Conservation (phyloP, 2,329 filamentous ascomycete genomes). For the Macrophomina pseudophaseolina region DNA sequence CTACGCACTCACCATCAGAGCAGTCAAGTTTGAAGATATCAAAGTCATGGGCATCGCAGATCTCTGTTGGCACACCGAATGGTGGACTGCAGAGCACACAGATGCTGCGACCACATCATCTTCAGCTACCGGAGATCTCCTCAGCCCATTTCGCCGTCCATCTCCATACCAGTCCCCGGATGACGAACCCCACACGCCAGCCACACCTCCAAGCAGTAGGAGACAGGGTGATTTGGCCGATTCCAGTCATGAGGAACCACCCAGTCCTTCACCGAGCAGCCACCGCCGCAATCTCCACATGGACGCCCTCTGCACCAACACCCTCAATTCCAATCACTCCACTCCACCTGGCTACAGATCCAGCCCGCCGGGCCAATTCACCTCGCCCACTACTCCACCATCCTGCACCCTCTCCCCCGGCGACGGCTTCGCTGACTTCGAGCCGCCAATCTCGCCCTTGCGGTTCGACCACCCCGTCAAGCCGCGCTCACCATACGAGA, state of each 20-base stretch:
- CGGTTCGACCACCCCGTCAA: too few relatives aligned
- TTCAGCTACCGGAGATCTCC: neutral
- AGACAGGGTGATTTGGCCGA: too few relatives aligned
- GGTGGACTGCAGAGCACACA: neutral
- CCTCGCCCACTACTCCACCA: neutral
- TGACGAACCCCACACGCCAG: neutral
- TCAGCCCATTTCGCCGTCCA: neutral
- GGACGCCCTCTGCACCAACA: neutral
- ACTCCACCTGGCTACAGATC: too few relatives aligned
- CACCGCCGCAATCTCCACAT: neutral
- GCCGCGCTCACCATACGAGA: neutral
- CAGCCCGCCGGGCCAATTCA: neutral
- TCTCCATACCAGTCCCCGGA: neutral
- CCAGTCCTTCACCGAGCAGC: neutral
- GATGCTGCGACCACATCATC: neutral
- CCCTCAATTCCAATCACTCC: neutral
- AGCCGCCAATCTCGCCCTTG: too few relatives aligned
- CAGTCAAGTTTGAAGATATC: neutral
- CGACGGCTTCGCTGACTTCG: too few relatives aligned
- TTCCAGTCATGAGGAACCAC: too few relatives aligned
- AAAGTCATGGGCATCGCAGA: too few relatives aligned
- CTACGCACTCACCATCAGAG: conserved; percentile 3
- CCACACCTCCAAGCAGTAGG: too few relatives aligned
- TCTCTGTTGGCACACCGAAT: neutral
- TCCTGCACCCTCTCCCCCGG: neutral